These are phyloP conservation scores for Ophiocordyceps camponoti-floridani DNA, from an alignment of 2,329 filamentous ascomycete species.

Conservation along the genomic window DNA sequence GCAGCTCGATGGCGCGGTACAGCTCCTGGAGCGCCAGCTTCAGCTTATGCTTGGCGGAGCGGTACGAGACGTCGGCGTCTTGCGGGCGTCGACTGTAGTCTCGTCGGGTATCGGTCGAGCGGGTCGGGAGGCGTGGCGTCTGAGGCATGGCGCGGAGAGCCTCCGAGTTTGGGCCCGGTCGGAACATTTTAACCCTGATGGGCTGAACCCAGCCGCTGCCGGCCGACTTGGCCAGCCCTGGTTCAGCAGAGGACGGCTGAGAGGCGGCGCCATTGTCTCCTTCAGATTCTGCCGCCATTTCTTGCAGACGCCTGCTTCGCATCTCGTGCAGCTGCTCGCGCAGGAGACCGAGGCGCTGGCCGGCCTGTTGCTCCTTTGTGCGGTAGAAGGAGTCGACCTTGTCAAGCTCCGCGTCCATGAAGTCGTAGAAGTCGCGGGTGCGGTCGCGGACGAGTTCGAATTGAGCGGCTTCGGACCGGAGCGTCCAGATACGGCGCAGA, in stretches of 20 bases:
- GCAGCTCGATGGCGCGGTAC: constrained; percentile 75
- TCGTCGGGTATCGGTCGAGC: constrained; percentile 15
- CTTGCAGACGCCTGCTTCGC: constrained; percentile 64
- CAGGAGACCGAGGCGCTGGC: constrained; percentile 48
- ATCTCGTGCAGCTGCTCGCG: constrained; percentile 83
- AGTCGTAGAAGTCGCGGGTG: constrained; percentile 73
- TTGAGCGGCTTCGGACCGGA: constrained; percentile 21
- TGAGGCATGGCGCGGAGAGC: constrained; percentile 35
- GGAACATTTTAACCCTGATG: constrained; percentile 34
- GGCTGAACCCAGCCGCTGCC: constrained; percentile 28
- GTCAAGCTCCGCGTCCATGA: constrained; percentile 66
- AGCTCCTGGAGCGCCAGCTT: constrained; percentile 86
- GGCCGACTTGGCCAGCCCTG: constrained; percentile 3
- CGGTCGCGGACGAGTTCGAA: constrained; percentile 49
- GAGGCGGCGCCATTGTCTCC: constrained; percentile 11
- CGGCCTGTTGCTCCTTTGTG: constrained; percentile 73
- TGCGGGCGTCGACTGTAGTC: constrained; percentile 33
- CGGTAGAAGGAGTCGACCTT: constrained; percentile 89
- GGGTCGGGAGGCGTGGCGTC: constrained; percentile 23
- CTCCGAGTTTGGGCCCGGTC: constrained; percentile 41
- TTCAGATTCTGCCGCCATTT: constrained; percentile 31
- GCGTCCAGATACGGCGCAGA: constrained; percentile 17
- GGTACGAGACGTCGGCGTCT: constrained; percentile 52
- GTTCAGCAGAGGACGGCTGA: constrained; percentile 7
- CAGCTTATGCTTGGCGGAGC: constrained; percentile 75